Percentiles rank a stretch among this genome's conserved stretches.
Conservation (phyloP, 2,329 filamentous ascomycete species). For the Fusarium sp. region DNA sequence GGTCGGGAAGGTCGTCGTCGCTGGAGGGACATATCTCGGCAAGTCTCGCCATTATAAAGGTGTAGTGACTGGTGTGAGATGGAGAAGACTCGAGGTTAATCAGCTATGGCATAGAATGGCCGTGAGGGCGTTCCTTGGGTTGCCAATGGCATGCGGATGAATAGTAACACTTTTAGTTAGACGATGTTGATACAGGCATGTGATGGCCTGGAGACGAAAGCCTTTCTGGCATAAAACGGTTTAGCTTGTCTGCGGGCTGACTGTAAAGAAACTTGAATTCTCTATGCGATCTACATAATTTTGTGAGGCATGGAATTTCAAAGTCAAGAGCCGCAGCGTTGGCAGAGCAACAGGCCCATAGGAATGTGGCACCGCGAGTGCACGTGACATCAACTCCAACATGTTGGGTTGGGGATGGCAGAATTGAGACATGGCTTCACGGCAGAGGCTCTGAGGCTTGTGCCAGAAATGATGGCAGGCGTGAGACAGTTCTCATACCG, state of each 20-base stretch:
- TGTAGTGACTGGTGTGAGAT: background rate
- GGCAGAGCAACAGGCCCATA: slow-evolving; percentile 32
- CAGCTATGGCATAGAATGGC: slow-evolving; percentile 8
- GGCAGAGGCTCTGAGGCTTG: background rate
- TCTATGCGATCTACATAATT: slow-evolving; percentile 23
- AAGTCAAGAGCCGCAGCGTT: slow-evolving; percentile 11
- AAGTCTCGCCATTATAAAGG: slow-evolving; percentile 49
- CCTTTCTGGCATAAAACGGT: slow-evolving; percentile 12
- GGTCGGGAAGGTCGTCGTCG: slow-evolving; percentile 61
- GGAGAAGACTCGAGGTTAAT: background rate
- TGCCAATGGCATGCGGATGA: slow-evolving; percentile 16
- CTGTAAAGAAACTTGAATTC: slow-evolving; percentile 19
- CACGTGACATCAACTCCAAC: slow-evolving; percentile 23
- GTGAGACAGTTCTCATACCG: background rate
- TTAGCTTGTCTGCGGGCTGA: slow-evolving; percentile 12
- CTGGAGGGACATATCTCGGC: slow-evolving; percentile 52
- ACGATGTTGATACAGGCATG: slow-evolving; percentile 23
- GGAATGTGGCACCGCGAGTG: slow-evolving; percentile 19
- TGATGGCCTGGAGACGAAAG: slow-evolving; percentile 8
- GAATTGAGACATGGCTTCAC: background rate
- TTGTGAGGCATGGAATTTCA: slow-evolving; percentile 1
- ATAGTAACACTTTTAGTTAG: slow-evolving; percentile 18
- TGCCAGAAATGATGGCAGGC: background rate
- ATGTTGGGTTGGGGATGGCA: background rate
- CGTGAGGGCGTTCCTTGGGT: slow-evolving; percentile 2